Evolutionary conservation across 1,284 basidiomycete species (phyloP).

Genomic region (Ganoderma sinense): DNA sequence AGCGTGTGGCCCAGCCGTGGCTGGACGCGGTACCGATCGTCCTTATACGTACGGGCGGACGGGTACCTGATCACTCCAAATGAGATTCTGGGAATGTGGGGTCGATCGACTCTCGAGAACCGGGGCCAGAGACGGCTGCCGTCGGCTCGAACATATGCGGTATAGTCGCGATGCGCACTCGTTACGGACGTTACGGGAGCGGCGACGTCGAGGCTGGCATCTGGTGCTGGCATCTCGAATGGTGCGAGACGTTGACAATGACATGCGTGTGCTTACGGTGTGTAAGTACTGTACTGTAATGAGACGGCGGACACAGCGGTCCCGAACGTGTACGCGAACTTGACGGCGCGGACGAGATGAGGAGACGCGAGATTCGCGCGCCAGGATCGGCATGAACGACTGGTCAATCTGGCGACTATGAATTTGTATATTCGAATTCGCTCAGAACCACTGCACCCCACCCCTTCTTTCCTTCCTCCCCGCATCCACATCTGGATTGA

Average conservation of each 20-base stretch:
- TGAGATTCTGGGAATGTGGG: background rate
- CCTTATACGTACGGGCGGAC: background rate
- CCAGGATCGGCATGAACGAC: background rate
- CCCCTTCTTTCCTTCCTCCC: no score
- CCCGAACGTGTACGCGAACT: no score
- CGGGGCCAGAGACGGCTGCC: background rate
- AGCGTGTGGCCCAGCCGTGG: background rate
- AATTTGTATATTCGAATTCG: background rate
- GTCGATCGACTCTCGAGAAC: conserved; percentile 3
- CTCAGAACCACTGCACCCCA: background rate
- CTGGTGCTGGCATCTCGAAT: no score
- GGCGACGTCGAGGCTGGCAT: background rate
- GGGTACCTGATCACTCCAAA: background rate
- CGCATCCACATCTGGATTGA: background rate
- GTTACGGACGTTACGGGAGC: background rate
- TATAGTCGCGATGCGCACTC: background rate
- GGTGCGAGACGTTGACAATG: background rate
- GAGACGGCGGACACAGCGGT: no score
- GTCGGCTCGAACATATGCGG: background rate
- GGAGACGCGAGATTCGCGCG: background rate
- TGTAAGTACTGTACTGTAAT: background rate
- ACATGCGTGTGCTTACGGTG: background rate
- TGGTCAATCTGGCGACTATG: background rate
- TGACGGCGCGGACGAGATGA: background rate
- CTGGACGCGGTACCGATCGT: background rate